Conservation (phyloP, 2,329 filamentous ascomycete genomes). For the Lithohypha guttulata region DNA sequence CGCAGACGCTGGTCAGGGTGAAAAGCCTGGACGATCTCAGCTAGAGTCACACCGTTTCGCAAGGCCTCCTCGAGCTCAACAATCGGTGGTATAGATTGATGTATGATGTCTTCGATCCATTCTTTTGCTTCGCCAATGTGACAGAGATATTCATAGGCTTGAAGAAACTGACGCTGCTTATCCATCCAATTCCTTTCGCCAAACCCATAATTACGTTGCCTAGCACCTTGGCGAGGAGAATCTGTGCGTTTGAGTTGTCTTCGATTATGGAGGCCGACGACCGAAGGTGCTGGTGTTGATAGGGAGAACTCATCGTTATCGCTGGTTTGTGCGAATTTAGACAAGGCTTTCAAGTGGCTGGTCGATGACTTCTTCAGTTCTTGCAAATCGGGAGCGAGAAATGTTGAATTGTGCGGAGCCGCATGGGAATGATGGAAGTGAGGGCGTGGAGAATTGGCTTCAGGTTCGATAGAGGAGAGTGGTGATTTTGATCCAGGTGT, state of each 20-base stretch:
- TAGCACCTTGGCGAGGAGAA: conserved; percentile 37
- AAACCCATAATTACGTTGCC: conserved; percentile 9
- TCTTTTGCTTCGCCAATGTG: conserved; percentile 98
- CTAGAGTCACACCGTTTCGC: conserved; percentile 83
- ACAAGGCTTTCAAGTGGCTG: conserved; percentile 76
- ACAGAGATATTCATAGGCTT: conserved; percentile 96
- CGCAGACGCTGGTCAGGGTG: conserved; percentile 64
- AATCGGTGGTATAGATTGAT: conserved; percentile 77
- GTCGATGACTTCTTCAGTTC: conserved; percentile 81
- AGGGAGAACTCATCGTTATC: conserved; percentile 72
- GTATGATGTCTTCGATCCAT: conserved; percentile 91
- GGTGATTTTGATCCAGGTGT: conserved; percentile 34
- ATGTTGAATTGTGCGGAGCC: conserved; percentile 31
- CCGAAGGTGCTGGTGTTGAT: conserved; percentile 67
- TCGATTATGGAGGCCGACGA: conserved; percentile 75
- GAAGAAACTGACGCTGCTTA: conserved; percentile 88
- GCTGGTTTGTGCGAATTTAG: conserved; percentile 65
- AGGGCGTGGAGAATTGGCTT: conserved; percentile 31
- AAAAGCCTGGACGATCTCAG: conserved; percentile 83
- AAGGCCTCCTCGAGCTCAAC: conserved; percentile 88
- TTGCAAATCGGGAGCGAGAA: conserved; percentile 64
- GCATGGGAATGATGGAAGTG: conserved; percentile 22
- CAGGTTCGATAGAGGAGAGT: conserved; percentile 24
- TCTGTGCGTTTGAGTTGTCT: conserved; percentile 65
- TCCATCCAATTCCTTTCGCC: conserved; percentile 90